A percentile compares a stretch with the other conserved stretches of the same genome.
Conservation (phyloP, 2,329 filamentous ascomycete genomes). For the Paraconiothyrium brasiliense region DNA sequence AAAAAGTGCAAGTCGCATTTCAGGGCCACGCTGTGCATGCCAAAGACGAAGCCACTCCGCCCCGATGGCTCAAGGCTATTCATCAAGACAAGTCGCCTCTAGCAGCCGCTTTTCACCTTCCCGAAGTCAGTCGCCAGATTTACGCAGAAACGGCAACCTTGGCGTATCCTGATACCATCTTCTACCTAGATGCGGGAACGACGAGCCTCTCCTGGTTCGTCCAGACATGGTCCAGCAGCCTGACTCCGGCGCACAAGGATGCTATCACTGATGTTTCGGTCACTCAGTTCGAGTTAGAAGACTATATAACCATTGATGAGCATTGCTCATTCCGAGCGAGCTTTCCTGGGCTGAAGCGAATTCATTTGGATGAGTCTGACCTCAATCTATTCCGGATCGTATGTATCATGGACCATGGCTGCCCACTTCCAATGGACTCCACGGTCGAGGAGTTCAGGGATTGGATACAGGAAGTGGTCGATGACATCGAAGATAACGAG, state of each 20-base stretch:
- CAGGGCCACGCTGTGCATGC: not conserved
- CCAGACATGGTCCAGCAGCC: not conserved
- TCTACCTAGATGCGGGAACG: not conserved
- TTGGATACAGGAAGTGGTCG: too few relatives aligned
- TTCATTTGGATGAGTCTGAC: too few relatives aligned
- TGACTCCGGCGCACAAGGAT: not conserved
- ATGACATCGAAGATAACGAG: too few relatives aligned
- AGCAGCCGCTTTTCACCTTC: slow-evolving; percentile 2
- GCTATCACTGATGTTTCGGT: slow-evolving; percentile 1
- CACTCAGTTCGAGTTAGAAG: not conserved
- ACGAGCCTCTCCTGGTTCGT: not conserved
- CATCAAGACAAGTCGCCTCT: not conserved
- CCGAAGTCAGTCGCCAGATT: slow-evolving; percentile 20
- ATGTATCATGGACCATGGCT: too few relatives aligned
- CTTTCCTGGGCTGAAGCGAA: too few relatives aligned
- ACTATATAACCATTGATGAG: not conserved
- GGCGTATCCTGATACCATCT: not conserved
- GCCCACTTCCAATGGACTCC: too few relatives aligned
- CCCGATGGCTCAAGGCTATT: slow-evolving; percentile 1
- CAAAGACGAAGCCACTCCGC: not conserved
- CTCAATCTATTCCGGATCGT: too few relatives aligned
- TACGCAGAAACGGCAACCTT: slow-evolving; percentile 21
- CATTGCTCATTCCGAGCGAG: too few relatives aligned
- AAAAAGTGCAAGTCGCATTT: not conserved
- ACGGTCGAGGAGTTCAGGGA: too few relatives aligned